Conservation (phyloP, 805 yeast genomes). For the Zygotorulaspora florentina region DNA sequence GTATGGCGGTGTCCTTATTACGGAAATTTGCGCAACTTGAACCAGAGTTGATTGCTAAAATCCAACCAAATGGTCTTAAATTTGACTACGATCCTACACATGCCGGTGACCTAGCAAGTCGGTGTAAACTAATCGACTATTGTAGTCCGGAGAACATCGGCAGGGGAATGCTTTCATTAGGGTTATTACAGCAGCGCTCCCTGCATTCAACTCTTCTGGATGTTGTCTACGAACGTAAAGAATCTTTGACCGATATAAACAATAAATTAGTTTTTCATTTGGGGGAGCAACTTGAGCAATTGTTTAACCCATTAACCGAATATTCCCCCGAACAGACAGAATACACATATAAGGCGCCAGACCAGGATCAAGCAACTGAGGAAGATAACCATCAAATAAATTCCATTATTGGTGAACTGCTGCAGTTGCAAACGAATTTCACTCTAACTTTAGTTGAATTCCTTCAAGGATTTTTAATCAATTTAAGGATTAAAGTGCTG, state of each 20-base stretch:
- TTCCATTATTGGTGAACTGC: constrained; percentile 61
- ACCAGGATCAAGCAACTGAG: constrained; percentile 12
- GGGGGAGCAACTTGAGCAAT: constrained; percentile 82
- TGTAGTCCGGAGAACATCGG: constrained; percentile 57
- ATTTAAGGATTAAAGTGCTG: constrained; percentile 66
- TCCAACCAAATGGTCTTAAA: constrained; percentile 14
- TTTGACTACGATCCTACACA: constrained; percentile 71
- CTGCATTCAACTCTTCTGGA: constrained; percentile 60
- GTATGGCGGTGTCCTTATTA: constrained; percentile 70
- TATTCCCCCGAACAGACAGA: constrained; percentile 89
- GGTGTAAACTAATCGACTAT: constrained; percentile 49
- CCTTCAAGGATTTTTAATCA: constrained; percentile 73
- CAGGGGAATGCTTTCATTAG: constrained; percentile 46
- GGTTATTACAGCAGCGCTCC: constrained; percentile 49
- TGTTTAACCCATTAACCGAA: constrained; percentile 86
- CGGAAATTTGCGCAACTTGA: constrained; percentile 60
- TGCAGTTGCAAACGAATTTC: constrained; percentile 67
- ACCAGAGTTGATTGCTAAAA: constrained; percentile 17
- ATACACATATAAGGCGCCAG: constrained; percentile 62
- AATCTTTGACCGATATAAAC: constrained; percentile 54
- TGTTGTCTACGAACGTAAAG: constrained; percentile 61
- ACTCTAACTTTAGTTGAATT: constrained; percentile 70
- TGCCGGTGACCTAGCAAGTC: constrained; percentile 76
- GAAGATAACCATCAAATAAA: constrained; percentile 35
- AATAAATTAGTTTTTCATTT: constrained; percentile 69